These are phyloP conservation scores for Apodospora peruviana DNA, from an alignment of 495 filamentous ascomycete genomes.

Conservation along the genomic window DNA sequence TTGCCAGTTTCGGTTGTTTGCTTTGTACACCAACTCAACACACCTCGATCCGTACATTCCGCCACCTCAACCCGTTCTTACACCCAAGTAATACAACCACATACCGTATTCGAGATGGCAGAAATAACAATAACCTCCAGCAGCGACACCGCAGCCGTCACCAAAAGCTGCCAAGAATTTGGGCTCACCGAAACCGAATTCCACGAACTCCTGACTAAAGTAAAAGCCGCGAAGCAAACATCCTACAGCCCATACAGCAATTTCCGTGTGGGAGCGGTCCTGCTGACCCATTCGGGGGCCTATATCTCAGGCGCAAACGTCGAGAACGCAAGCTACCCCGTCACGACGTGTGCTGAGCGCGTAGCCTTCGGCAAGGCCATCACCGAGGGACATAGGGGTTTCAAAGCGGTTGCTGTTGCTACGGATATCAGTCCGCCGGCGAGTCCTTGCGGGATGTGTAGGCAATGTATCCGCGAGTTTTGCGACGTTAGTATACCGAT, in stretches of 20 bases:
- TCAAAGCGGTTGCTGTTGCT: slow-evolving; percentile 81
- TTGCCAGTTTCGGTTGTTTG: no score
- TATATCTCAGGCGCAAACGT: slow-evolving; percentile 78
- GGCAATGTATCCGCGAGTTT: slow-evolving; percentile 72
- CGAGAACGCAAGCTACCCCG: slow-evolving; percentile 90
- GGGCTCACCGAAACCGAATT: slow-evolving; percentile 56
- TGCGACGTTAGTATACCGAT: slow-evolving; percentile 61
- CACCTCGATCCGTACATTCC: neutral
- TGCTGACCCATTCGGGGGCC: slow-evolving; percentile 60
- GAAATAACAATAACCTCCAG: slow-evolving; percentile 16
- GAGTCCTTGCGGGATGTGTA: slow-evolving; percentile 68
- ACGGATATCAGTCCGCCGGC: slow-evolving; percentile 73
- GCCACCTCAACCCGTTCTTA: neutral
- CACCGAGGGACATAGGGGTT: slow-evolving; percentile 57
- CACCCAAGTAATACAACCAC: neutral
- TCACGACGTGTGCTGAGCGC: slow-evolving; percentile 90
- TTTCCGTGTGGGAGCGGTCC: slow-evolving; percentile 82
- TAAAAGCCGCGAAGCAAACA: slow-evolving; percentile 59
- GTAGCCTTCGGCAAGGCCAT: slow-evolving; percentile 80
- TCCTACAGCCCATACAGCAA: slow-evolving; percentile 92
- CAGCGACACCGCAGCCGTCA: slow-evolving; percentile 18
- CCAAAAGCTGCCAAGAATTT: slow-evolving; percentile 31
- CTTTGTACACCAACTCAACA: neutral
- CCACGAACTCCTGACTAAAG: slow-evolving; percentile 50
- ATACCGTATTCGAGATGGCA: slow-evolving; percentile 4